Evolutionary conservation across 768 basidiomycete species (phyloP).

Genomic region (Mycena vulgaris): DNA sequence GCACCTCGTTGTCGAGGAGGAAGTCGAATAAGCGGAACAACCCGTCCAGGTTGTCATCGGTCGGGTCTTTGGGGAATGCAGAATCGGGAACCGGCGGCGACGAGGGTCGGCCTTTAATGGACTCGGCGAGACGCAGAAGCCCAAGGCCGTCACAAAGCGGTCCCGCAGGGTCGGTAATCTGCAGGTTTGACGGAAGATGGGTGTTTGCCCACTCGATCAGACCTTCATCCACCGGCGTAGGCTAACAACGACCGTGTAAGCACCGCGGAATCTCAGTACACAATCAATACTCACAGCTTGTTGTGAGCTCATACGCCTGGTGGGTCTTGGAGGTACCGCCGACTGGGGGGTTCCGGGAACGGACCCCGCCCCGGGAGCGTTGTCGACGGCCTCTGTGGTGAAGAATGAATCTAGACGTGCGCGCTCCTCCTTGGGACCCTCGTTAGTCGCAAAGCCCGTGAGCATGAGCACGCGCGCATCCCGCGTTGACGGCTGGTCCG

Average conservation of each 20-base stretch:
- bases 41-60: conserved; percentile 89
- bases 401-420: conserved; percentile 71
- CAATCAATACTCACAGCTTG: conserved; percentile 36
- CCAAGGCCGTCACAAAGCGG: conserved; percentile 78
- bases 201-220: conserved; percentile 93
- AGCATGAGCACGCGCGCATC: conserved; percentile 82
- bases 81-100: conserved; percentile 84
- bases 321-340: conserved; percentile 73
- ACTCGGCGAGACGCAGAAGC: conserved; percentile 89
- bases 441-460: conserved; percentile 58
- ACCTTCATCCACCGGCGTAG: conserved; percentile 58
- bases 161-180: conserved; percentile 64
- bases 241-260: conserved; percentile 34
- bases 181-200: conserved; percentile 77
- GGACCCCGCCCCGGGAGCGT: conserved; percentile 32
- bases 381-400: conserved; percentile 53
- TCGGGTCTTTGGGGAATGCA: conserved; percentile 77
- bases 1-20: conserved; percentile 91
- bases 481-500: conserved; percentile 83
- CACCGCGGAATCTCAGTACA: not conserved
- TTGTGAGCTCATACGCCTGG: conserved; percentile 30
- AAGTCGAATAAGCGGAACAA: conserved; percentile 94
- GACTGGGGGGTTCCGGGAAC: conserved; percentile 44
- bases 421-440: conserved; percentile 62
- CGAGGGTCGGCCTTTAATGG: conserved; percentile 75